Percentiles rank a stretch among this genome's conserved stretches.
Evolutionary conservation across 306 rosid species (phyloP).

Genomic region (Vigna mungo): DNA sequence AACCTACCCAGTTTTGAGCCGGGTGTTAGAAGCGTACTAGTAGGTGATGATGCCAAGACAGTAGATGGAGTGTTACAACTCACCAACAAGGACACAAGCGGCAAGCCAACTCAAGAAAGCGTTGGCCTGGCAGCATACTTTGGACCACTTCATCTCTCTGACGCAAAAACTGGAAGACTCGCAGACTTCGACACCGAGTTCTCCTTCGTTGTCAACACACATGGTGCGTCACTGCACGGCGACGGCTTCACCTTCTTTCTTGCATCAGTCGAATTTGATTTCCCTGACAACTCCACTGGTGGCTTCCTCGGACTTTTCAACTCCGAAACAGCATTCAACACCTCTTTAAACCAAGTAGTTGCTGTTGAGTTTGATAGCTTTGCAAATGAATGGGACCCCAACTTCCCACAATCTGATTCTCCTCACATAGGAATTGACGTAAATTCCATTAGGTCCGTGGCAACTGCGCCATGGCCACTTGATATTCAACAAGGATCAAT

Average conservation of each 20-base stretch:
- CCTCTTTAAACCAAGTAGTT: conserved; percentile 22
- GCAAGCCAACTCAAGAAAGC: conserved; percentile 25
- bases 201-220: conserved; percentile 30
- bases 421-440: conserved; percentile 57
- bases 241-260: conserved; percentile 55
- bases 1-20: conserved; percentile 15
- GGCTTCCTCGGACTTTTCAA: conserved; percentile 45
- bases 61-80: conserved; percentile 18
- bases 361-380: conserved; percentile 54
- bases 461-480: conserved; percentile 19
- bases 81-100: conserved; percentile 28
- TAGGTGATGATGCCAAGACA: not conserved
- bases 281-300: conserved; percentile 23
- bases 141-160: conserved; percentile 21
- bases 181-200: conserved; percentile 44
- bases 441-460: conserved; percentile 41
- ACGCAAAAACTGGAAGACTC: not conserved
- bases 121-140: conserved; percentile 36
- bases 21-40: not conserved
- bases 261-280: not conserved
- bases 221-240: not conserved
- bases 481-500: conserved; percentile 15
- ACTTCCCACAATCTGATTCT: not conserved
- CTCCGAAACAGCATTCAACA: conserved; percentile 14
- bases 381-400: conserved; percentile 43